A percentile compares a stretch with the other conserved stretches of the same genome.
These are phyloP conservation scores for Candolleomyces eurysporus DNA, from an alignment of 768 basidiomycete genomes.

Conservation along the genomic window DNA sequence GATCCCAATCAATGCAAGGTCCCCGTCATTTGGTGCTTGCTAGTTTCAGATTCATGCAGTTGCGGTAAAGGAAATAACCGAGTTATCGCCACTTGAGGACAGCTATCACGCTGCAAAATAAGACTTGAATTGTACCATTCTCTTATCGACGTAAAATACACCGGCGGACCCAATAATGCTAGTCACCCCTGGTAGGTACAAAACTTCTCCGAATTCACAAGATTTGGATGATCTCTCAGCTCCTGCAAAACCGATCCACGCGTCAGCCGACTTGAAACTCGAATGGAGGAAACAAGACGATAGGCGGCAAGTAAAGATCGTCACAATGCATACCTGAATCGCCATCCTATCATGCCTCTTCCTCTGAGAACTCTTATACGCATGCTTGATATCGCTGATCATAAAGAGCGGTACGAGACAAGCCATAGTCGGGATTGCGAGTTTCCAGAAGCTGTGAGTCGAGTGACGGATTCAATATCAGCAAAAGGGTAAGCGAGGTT, in stretches of 20 bases:
- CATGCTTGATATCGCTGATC: conserved; percentile 48
- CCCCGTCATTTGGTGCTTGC: no score
- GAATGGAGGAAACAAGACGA: no score
- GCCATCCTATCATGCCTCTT: conserved; percentile 29
- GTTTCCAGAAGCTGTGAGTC: conserved; percentile 60
- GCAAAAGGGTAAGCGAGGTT: neutral
- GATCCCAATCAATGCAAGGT: no score
- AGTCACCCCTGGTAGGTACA: neutral
- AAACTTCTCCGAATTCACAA: neutral
- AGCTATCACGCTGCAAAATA: no score
- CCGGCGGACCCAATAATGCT: neutral
- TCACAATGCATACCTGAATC: conserved; percentile 30
- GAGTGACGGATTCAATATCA: neutral
- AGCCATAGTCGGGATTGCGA: conserved; percentile 61
- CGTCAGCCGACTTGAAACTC: neutral
- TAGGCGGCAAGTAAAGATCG: neutral
- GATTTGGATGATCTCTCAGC: neutral
- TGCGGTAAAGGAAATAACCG: no score
- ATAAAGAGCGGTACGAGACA: conserved; percentile 57
- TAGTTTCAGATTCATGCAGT: no score
- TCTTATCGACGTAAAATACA: no score
- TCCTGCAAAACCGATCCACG: neutral
- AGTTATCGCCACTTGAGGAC: no score
- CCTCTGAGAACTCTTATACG: conserved; percentile 49
- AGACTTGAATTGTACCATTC: no score